Evolutionary conservation across 176 grass and related monocot species (phyloP).

Genomic region (Ensete glaucum): DNA sequence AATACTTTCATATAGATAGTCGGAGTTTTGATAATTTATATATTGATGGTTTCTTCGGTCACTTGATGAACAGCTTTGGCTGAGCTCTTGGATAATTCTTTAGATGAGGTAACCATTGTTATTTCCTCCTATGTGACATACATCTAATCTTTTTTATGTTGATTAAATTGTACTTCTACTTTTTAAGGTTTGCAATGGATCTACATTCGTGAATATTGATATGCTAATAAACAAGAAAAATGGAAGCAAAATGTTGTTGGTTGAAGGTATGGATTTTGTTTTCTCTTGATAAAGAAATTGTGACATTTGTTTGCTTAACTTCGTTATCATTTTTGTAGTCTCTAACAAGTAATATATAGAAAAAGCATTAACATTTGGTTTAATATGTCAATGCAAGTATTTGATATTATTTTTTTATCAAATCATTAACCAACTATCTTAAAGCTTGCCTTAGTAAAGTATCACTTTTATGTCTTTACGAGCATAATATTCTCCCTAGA

Average conservation of each 20-base stretch:
- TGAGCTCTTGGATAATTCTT: conserved; percentile 93
- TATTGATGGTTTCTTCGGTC: conserved; percentile 29
- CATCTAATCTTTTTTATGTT: neutral
- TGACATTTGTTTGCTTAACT: neutral
- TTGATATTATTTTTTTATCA: neutral
- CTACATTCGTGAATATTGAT: conserved; percentile 91
- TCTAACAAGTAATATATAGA: neutral
- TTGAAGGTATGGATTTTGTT: conserved; percentile 63
- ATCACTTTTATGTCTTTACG: too few relatives aligned
- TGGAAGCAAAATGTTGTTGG: conserved; percentile 67
- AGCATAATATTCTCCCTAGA: too few relatives aligned
- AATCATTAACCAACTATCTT: neutral
- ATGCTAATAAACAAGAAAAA: conserved; percentile 70
- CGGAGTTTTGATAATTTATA: neutral
- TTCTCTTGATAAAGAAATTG: neutral
- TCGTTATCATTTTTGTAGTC: neutral
- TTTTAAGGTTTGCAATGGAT: conserved; percentile 75
- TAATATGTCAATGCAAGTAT: neutral
- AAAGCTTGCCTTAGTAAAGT: neutral
- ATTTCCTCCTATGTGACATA: conserved; percentile 8
- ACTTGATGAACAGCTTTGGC: conserved; percentile 58
- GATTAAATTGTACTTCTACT: neutral
- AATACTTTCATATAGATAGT: too few relatives aligned
- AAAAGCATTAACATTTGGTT: neutral
- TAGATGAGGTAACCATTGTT: conserved; percentile 62